phyloP scores from a whole-genome alignment of 2,329 filamentous ascomycete species.

The Mycosphaerella sp. region DNA sequence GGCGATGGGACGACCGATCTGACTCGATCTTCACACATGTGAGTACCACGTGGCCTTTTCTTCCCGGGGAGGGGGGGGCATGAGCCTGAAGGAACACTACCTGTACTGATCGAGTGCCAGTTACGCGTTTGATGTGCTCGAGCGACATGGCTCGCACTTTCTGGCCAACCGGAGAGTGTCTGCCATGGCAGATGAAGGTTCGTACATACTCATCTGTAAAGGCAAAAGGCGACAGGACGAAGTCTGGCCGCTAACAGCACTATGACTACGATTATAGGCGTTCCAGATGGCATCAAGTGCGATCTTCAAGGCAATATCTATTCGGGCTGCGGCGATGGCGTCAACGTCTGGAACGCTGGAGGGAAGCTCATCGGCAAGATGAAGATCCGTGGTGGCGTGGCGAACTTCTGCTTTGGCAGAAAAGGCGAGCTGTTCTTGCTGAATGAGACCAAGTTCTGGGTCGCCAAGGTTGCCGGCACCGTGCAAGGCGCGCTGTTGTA shows the following conservation, averaged over 20 bases:
- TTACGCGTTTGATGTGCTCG: conserved; percentile 31
- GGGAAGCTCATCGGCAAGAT: conserved; percentile 54
- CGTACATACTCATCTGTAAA: no score
- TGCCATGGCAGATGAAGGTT: conserved; percentile 27
- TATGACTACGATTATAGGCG: conserved; percentile 37
- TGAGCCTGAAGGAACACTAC: not conserved
- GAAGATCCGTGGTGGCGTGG: conserved; percentile 40
- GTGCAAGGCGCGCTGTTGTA: conserved; percentile 26
- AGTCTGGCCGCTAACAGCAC: not conserved
- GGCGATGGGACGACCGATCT: conserved; percentile 40
- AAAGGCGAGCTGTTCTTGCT: conserved; percentile 27
- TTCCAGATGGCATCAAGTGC: conserved; percentile 55
- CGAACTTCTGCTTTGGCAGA: conserved; percentile 32
- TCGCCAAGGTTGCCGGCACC: conserved; percentile 18
- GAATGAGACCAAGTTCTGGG: conserved; percentile 27
- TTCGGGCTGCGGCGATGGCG: conserved; percentile 49
- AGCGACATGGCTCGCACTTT: conserved; percentile 23
- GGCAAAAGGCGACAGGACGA: not conserved
- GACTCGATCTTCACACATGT: conserved; percentile 46
- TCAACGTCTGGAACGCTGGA: conserved; percentile 49
- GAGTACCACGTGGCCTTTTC: conserved; percentile 26
- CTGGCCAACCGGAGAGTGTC: conserved; percentile 27
- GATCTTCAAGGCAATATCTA: conserved; percentile 53
- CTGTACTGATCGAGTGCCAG: conserved; percentile 7
- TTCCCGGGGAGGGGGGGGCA: not conserved